Evolutionary conservation across 1,284 basidiomycete genomes (phyloP).

Genomic region (Puccinia sorghi): DNA sequence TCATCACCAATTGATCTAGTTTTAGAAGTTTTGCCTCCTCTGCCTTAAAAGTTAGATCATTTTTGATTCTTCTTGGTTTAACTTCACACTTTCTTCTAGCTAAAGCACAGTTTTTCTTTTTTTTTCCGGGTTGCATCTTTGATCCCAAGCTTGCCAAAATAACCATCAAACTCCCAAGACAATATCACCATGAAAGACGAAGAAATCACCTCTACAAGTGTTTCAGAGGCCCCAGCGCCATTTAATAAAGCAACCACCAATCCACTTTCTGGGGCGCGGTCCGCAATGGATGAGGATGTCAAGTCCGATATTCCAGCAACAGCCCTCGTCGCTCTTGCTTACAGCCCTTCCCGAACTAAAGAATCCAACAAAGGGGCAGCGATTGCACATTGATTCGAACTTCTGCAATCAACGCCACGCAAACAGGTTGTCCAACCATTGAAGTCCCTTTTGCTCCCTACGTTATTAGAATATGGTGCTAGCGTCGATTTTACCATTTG

Average conservation of each 20-base stretch:
- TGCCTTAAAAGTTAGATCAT: slow-evolving; percentile 74
- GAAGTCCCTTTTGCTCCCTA: slow-evolving; percentile 80
- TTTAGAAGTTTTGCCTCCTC: slow-evolving; percentile 82
- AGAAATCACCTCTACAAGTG: slow-evolving; percentile 47
- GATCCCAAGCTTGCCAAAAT: slow-evolving; percentile 54
- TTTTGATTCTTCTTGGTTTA: background rate
- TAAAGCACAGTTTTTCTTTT: background rate
- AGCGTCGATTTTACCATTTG: slow-evolving; percentile 82
- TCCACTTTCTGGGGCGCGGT: background rate
- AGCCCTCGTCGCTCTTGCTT: slow-evolving; percentile 6
- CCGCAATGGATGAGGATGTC: slow-evolving; percentile 34
- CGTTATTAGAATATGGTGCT: slow-evolving; percentile 89
- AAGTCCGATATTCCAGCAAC: slow-evolving; percentile 42
- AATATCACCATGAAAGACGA: slow-evolving; percentile 53
- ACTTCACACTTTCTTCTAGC: background rate
- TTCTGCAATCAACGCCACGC: slow-evolving; percentile 68
- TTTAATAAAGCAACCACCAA: slow-evolving; percentile 19
- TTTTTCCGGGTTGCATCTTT: slow-evolving; percentile 54
- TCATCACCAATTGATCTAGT: slow-evolving; percentile 79
- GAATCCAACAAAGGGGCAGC: slow-evolving; percentile 56
- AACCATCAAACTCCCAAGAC: slow-evolving; percentile 47
- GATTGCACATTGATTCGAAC: slow-evolving; percentile 59
- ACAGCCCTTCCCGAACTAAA: too few relatives aligned
- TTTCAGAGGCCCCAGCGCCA: slow-evolving; percentile 5
- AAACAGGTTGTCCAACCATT: slow-evolving; percentile 70